Evolutionary conservation across 352 stramenopile genomes (phyloP).

Genomic region (Globisporangium viniferum): DNA sequence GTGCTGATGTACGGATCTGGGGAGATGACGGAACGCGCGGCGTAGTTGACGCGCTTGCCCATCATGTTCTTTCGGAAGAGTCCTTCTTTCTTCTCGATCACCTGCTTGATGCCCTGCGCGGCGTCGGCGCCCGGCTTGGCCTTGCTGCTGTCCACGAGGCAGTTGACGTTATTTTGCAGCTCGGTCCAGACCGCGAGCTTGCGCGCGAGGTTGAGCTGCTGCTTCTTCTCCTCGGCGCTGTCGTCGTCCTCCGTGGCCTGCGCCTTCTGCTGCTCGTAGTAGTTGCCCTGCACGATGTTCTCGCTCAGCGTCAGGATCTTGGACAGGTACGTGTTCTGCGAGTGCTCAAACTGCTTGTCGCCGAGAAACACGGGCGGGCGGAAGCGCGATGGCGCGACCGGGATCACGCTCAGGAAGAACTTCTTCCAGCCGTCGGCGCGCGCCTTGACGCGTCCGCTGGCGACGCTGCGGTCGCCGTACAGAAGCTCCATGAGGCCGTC

Average conservation of each 20-base stretch:
- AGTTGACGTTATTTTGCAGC: slow-evolving; percentile 92
- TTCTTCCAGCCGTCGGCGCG: slow-evolving; percentile 82
- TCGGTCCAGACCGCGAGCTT: slow-evolving; percentile 97
- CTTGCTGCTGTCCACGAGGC: slow-evolving; percentile 80
- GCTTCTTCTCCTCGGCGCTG: slow-evolving; percentile 39
- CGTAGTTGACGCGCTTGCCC: slow-evolving; percentile 99
- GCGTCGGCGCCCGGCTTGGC: slow-evolving; percentile 63
- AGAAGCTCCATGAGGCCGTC: slow-evolving; percentile 91
- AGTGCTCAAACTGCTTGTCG: slow-evolving; percentile 96
- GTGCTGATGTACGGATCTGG: slow-evolving; percentile 99
- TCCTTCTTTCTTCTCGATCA: slow-evolving; percentile 99
- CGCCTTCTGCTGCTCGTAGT: slow-evolving; percentile 49
- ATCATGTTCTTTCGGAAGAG: slow-evolving; percentile 98
- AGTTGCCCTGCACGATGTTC: slow-evolving; percentile 76
- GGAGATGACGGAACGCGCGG: slow-evolving; percentile 98
- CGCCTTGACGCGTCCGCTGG: slow-evolving; percentile 45
- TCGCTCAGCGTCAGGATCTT: slow-evolving; percentile 95
- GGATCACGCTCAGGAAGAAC: slow-evolving; percentile 96
- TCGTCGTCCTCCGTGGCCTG: slow-evolving; percentile 51
- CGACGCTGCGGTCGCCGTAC: slow-evolving; percentile 85
- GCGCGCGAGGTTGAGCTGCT: slow-evolving; percentile 78
- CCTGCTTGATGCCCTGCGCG: slow-evolving; percentile 93
- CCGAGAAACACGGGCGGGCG: slow-evolving; percentile 96
- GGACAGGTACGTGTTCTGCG: slow-evolving; percentile 94
- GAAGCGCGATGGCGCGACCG: slow-evolving; percentile 97